These are phyloP conservation scores for Penicillium sp. DNA, from an alignment of 2,329 filamentous ascomycete genomes.

Conservation along the genomic window DNA sequence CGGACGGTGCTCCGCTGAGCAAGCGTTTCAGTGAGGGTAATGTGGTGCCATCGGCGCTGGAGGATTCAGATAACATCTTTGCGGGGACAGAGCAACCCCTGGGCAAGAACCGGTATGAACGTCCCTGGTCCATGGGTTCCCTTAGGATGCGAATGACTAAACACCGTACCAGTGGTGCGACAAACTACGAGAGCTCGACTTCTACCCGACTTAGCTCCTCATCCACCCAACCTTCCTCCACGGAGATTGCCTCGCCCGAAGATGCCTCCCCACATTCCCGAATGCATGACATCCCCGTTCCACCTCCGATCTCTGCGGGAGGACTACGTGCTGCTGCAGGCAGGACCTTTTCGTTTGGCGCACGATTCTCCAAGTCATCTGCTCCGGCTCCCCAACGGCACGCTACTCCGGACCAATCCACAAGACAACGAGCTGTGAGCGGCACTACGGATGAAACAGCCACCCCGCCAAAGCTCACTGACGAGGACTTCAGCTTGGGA, in stretches of 20 bases:
- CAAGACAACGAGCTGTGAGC: constrained; percentile 51
- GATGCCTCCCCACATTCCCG: constrained; percentile 39
- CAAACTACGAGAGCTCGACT: constrained; percentile 48
- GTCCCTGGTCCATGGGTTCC: constrained; percentile 12
- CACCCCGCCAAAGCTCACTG: constrained; percentile 52
- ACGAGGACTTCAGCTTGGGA: constrained; percentile 45
- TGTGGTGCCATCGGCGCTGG: constrained; percentile 35
- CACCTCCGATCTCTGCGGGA: constrained; percentile 41
- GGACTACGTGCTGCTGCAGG: constrained; percentile 50
- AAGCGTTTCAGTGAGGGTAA: constrained; percentile 37
- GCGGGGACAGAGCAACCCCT: constrained; percentile 33
- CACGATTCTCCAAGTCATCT: constrained; percentile 35
- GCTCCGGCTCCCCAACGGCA: constrained; percentile 22
- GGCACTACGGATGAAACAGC: constrained; percentile 53
- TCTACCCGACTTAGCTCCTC: constrained; percentile 57
- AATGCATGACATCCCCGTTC: constrained; percentile 45
- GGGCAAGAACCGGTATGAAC: constrained; percentile 39
- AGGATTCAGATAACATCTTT: constrained; percentile 44
- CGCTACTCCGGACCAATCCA: constrained; percentile 24
- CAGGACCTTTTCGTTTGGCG: constrained; percentile 56
- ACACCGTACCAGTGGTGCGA: constrained; percentile 48
- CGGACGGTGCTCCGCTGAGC: constrained; percentile 37
- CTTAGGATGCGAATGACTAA: constrained; percentile 29
- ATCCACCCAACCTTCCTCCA: constrained; percentile 57
- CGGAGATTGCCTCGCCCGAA: constrained; percentile 46